Percentiles rank a stretch among this genome's conserved stretches.
phyloP scores from a whole-genome alignment of 768 basidiomycete genomes.

The Lentinula guzmanii region DNA sequence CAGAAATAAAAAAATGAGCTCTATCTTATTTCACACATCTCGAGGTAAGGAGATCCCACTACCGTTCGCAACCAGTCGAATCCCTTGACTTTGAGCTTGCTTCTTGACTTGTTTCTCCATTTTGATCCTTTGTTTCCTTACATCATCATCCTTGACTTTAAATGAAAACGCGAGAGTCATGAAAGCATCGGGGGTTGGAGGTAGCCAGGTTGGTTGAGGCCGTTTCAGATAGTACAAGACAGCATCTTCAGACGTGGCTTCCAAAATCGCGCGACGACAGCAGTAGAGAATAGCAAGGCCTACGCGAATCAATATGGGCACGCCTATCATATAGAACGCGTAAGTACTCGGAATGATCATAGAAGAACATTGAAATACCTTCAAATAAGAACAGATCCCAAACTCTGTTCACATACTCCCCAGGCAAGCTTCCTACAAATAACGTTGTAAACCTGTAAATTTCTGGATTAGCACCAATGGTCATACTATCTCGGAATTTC shows the following conservation, averaged over 20 bases:
- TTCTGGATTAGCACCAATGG: neutral
- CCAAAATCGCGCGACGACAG: slow-evolving; percentile 54
- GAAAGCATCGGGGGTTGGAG: slow-evolving; percentile 55
- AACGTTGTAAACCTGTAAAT: slow-evolving; percentile 60
- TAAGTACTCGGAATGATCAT: neutral
- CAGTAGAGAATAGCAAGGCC: slow-evolving; percentile 60
- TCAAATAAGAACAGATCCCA: slow-evolving; percentile 85
- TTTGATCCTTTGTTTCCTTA: slow-evolving; percentile 69
- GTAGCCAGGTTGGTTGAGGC: slow-evolving; percentile 49
- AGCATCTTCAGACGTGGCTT: slow-evolving; percentile 39
- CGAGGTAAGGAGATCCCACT: slow-evolving; percentile 7
- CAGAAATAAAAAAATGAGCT: neutral
- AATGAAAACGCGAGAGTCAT: slow-evolving; percentile 55
- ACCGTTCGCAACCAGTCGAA: neutral
- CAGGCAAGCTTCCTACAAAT: slow-evolving; percentile 63
- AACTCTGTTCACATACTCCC: slow-evolving; percentile 60
- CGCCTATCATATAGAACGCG: slow-evolving; percentile 34
- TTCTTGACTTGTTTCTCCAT: slow-evolving; percentile 70
- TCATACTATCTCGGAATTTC: slow-evolving; percentile 8
- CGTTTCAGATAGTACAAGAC: slow-evolving; percentile 42
- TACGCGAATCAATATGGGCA: slow-evolving; percentile 69
- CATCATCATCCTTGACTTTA: slow-evolving; percentile 75
- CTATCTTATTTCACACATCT: neutral
- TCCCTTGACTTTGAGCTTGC: slow-evolving; percentile 31
- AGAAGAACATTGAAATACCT: slow-evolving; percentile 36